Percentiles rank a stretch among this genome's conserved stretches.
Evolutionary conservation across 164 flowering plant genomes (phyloP).

Genomic region (Dillenia turbinata): DNA sequence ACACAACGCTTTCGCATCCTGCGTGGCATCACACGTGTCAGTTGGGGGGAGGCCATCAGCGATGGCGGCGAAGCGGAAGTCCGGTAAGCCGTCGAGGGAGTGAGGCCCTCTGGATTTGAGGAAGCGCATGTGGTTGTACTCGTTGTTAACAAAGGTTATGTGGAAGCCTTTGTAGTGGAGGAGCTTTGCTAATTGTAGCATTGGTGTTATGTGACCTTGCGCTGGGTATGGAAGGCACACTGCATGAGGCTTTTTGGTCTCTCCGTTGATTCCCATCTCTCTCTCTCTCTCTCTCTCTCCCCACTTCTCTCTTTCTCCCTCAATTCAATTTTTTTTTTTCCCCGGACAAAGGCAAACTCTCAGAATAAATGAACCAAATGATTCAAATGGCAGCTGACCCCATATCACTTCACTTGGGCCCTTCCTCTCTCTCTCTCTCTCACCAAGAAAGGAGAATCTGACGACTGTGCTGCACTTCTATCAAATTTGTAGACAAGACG

Average conservation of each 20-base stretch:
- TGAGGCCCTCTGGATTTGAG: slow-evolving; percentile 28
- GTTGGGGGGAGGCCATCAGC: slow-evolving; percentile 34
- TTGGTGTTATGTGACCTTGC: slow-evolving; percentile 25
- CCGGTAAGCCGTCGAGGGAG: slow-evolving; percentile 20
- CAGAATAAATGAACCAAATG: too few species aligned
- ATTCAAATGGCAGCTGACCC: too few species aligned
- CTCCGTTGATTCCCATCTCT: too few species aligned
- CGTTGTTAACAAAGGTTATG: slow-evolving; percentile 18
- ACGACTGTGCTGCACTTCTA: too few species aligned
- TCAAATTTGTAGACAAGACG: too few species aligned
- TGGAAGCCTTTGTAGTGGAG: slow-evolving; percentile 9
- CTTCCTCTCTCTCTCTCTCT: too few species aligned
- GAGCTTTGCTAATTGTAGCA: not conserved
- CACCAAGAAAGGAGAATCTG: too few species aligned
- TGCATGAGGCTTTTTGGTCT: slow-evolving; percentile 17
- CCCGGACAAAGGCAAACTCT: too few species aligned
- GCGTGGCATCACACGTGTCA: slow-evolving; percentile 17
- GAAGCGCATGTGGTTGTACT: slow-evolving; percentile 21
- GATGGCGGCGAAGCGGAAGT: slow-evolving; percentile 28
- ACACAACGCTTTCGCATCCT: slow-evolving; percentile 15
- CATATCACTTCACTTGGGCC: too few species aligned
- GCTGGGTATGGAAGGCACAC: slow-evolving; percentile 25
- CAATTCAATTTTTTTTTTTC: too few species aligned
- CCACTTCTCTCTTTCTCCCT: too few species aligned
- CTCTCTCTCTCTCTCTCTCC: too few species aligned